These are phyloP conservation scores for Chlorella sorokiniana DNA, from an alignment of 139 green algal genomes.

Conservation along the genomic window DNA sequence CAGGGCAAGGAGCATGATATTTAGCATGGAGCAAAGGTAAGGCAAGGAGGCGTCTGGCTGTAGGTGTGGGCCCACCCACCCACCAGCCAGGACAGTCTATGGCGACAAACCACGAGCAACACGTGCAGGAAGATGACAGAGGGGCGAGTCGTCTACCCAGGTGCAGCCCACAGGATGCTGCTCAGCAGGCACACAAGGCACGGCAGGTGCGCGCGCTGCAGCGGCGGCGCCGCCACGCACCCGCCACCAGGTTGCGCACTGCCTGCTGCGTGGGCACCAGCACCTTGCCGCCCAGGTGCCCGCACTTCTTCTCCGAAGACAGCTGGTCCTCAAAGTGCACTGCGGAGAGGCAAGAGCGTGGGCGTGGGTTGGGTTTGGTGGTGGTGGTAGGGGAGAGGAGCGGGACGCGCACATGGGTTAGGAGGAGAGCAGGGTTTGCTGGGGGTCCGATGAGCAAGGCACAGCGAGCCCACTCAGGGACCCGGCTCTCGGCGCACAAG, in stretches of 20 bases:
- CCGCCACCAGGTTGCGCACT: conserved; percentile 75
- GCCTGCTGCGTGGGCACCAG: conserved; percentile 76
- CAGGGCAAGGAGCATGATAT: neutral
- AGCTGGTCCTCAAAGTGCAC: conserved; percentile 88
- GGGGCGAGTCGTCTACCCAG: too few relatives aligned
- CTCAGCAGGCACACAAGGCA: neutral
- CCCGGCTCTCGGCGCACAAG: too few relatives aligned
- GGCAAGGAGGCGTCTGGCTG: neutral
- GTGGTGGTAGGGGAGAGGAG: neutral
- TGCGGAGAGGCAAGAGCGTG: conserved; percentile 3
- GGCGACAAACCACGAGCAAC: too few relatives aligned
- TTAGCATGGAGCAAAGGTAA: too few relatives aligned
- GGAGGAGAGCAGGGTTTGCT: too few relatives aligned
- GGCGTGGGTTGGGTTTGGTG: neutral
- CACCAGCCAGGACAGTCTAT: too few relatives aligned
- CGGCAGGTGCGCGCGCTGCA: neutral
- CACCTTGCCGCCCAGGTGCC: conserved; percentile 84
- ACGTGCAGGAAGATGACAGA: too few relatives aligned
- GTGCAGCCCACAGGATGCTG: too few relatives aligned
- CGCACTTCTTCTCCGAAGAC: conserved; percentile 73
- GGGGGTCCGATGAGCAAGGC: too few relatives aligned
- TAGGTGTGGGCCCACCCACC: too few relatives aligned
- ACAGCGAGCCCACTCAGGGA: too few relatives aligned
- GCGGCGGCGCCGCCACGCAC: neutral
- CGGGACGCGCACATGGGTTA: neutral